Evolutionary conservation across 1,139 yeast genomes (phyloP).

Genomic region (Diutina ranongensis): DNA sequence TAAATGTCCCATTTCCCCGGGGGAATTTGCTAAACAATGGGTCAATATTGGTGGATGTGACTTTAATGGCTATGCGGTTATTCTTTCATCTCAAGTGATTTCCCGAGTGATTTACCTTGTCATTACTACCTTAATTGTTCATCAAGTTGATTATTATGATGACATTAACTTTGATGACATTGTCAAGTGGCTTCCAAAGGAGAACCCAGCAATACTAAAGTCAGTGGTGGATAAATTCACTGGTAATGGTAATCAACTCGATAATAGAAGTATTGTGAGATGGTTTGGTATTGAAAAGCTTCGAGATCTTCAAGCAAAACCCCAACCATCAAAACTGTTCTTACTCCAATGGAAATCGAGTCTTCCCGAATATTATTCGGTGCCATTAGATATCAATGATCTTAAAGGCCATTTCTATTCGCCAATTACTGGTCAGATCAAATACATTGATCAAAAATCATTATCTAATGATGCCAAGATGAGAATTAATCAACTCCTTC

Average conservation of each 20-base stretch:
- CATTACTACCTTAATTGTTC: slow-evolving; percentile 38
- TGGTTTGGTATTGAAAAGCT: slow-evolving; percentile 56
- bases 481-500: slow-evolving; percentile 54
- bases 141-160: not conserved
- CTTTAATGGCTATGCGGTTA: slow-evolving; percentile 22
- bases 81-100: slow-evolving; percentile 16
- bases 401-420: slow-evolving; percentile 45
- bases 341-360: slow-evolving; percentile 51
- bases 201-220: slow-evolving; percentile 22
- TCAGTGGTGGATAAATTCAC: slow-evolving; percentile 41
- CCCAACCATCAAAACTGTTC: slow-evolving; percentile 34
- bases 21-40: slow-evolving; percentile 47
- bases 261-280: slow-evolving; percentile 29
- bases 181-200: slow-evolving; percentile 12
- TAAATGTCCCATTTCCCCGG: slow-evolving; percentile 43
- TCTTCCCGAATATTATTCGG: slow-evolving; percentile 53
- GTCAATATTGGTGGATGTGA: slow-evolving; percentile 44
- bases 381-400: slow-evolving; percentile 39
- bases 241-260: slow-evolving; percentile 14
- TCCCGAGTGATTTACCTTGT: slow-evolving; percentile 28
- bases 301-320: slow-evolving; percentile 18
- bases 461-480: slow-evolving; percentile 41
- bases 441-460: slow-evolving; percentile 35
- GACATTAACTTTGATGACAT: slow-evolving; percentile 9
- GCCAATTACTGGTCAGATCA: slow-evolving; percentile 33